These are phyloP conservation scores for Typha latifolia DNA, from an alignment of 176 grass and related monocot genomes.

Conservation along the genomic window DNA sequence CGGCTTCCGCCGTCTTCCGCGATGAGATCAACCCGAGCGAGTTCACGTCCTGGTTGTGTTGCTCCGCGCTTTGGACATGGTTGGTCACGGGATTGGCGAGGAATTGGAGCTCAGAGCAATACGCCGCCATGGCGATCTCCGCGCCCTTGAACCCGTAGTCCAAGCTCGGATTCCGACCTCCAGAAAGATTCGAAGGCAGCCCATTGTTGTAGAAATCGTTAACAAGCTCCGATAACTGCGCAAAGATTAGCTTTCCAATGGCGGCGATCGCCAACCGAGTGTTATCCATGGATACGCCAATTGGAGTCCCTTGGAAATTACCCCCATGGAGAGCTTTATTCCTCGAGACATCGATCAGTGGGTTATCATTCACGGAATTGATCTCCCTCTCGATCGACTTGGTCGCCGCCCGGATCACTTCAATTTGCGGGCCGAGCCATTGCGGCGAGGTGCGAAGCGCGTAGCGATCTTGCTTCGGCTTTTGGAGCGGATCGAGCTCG, in stretches of 20 bases:
- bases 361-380: conserved; percentile 98
- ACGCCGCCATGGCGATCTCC: conserved; percentile 90
- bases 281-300: conserved; percentile 98
- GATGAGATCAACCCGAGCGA: conserved; percentile 83
- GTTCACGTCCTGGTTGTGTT: conserved; percentile 98
- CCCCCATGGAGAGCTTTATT: conserved; percentile 76
- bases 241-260: conserved; percentile 92
- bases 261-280: conserved; percentile 67
- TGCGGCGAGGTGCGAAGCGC: conserved; percentile 90
- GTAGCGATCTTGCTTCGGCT: conserved; percentile 92
- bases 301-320: conserved; percentile 94
- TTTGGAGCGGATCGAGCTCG: conserved; percentile 75
- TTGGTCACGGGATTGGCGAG: conserved; percentile 85
- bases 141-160: conserved; percentile 96
- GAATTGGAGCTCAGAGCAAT: conserved; percentile 96
- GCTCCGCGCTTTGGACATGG: conserved; percentile 96
- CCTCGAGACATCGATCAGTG: conserved; percentile 77
- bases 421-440: conserved; percentile 91
- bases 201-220: conserved; percentile 99
- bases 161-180: conserved; percentile 81
- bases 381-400: conserved; percentile 96
- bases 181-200: conserved; percentile 73
- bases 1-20: conserved; percentile 79
- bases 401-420: conserved; percentile 80
- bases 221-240: conserved; percentile 88